Evolutionary conservation across 371 early-diverging fungal genomes (phyloP).

Genomic region (Actinomortierella wolfii): DNA sequence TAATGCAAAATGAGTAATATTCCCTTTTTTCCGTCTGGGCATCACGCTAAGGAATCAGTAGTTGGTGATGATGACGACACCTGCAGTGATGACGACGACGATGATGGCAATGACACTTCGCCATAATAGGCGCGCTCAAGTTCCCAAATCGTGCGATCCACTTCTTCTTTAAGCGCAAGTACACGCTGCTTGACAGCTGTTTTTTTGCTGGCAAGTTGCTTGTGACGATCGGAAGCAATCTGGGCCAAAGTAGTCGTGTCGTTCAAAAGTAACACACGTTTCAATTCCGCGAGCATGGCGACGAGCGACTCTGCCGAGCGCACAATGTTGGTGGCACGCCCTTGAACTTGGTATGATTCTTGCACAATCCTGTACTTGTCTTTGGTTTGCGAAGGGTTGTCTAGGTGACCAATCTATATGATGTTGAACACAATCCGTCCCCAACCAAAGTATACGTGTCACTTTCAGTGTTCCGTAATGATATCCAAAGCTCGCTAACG

Average conservation of each 20-base stretch:
- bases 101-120: background rate
- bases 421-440: too few species aligned
- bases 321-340: conserved; percentile 76
- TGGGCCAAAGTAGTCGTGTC: conserved; percentile 68
- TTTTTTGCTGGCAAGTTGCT: conserved; percentile 29
- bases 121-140: conserved; percentile 29
- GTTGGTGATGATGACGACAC: too few species aligned
- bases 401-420: too few species aligned
- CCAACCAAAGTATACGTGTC: too few species aligned
- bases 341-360: conserved; percentile 74
- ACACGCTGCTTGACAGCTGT: conserved; percentile 45
- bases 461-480: too few species aligned
- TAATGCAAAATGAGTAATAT: too few species aligned
- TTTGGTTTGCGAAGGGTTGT: conserved; percentile 52
- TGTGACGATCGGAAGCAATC: conserved; percentile 35
- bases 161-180: conserved; percentile 37
- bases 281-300: conserved; percentile 67
- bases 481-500: too few species aligned
- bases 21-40: too few species aligned
- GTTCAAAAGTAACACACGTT: conserved; percentile 68
- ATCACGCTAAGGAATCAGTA: too few species aligned
- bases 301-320: conserved; percentile 68
- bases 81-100: background rate
- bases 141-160: conserved; percentile 45
- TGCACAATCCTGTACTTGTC: conserved; percentile 74